These are phyloP conservation scores for Przewalskia tangutica DNA, from an alignment of 257 asterid genomes.

Conservation along the genomic window DNA sequence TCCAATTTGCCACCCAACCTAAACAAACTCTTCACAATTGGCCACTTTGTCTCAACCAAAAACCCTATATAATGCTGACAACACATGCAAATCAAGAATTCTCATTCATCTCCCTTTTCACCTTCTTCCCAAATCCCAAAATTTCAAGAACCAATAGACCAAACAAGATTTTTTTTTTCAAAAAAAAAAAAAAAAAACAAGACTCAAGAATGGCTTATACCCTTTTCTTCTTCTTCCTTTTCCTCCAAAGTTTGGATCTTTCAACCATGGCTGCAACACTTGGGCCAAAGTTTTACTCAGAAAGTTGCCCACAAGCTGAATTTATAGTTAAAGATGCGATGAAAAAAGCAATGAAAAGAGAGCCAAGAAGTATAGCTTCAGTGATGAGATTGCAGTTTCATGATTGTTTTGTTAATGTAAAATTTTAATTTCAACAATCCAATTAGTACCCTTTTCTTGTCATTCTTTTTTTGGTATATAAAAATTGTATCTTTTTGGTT, in stretches of 20 bases:
- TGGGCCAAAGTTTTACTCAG: conserved; percentile 42
- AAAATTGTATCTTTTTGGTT: not conserved
- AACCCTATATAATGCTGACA: not conserved
- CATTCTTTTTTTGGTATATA: not conserved
- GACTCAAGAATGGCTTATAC: conserved; percentile 23
- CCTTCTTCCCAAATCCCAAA: not conserved
- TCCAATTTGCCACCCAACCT: not conserved
- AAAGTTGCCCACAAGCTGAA: conserved; percentile 70
- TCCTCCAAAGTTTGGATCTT: conserved; percentile 12
- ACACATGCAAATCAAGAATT: conserved; percentile 1
- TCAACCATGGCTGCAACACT: conserved; percentile 28
- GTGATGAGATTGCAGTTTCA: conserved; percentile 96
- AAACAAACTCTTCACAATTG: conserved; percentile 14
- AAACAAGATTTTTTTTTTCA: not conserved
- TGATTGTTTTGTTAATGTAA: conserved; percentile 90
- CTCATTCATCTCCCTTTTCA: not conserved
- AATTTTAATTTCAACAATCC: not conserved
- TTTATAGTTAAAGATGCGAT: conserved; percentile 42
- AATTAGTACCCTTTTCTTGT: not conserved
- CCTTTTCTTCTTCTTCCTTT: conserved; percentile 15
- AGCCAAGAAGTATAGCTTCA: conserved; percentile 62
- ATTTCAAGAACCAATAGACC: not conserved
- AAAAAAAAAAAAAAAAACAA: not conserved
- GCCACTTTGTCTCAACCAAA: conserved; percentile 4
- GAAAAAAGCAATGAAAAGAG: conserved; percentile 49